These are phyloP conservation scores for Lactarius psammicola DNA, from an alignment of 768 basidiomycete species.

Conservation along the genomic window DNA sequence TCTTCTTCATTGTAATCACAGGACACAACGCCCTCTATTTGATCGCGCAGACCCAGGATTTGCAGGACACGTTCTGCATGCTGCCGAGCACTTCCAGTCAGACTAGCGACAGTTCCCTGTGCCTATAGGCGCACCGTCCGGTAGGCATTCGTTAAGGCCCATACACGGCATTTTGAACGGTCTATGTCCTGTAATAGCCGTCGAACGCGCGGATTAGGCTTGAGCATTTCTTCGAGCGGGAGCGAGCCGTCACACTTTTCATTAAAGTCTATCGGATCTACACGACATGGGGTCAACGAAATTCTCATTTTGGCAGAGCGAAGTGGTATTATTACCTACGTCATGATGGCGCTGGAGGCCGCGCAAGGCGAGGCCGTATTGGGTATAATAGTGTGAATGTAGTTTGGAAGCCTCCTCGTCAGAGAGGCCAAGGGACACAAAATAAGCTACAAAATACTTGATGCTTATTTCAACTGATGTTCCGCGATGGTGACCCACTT, in stretches of 20 bases:
- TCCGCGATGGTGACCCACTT: constrained; percentile 20
- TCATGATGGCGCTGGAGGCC: constrained; percentile 74
- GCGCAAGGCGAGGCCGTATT: constrained; percentile 81
- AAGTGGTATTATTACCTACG: constrained; percentile 50
- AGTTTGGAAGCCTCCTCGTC: constrained; percentile 67
- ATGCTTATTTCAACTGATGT: neutral
- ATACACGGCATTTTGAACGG: constrained; percentile 70
- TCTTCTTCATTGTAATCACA: constrained; percentile 69
- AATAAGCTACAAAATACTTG: constrained; percentile 54
- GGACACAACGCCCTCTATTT: constrained; percentile 70
- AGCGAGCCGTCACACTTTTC: constrained; percentile 78
- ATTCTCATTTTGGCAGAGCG: neutral
- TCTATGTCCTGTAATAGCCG: constrained; percentile 79
- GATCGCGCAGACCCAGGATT: constrained; percentile 70
- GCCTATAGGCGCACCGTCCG: constrained; percentile 47
- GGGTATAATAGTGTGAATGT: constrained; percentile 69
- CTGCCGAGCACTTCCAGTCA: constrained; percentile 39
- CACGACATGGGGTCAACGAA: constrained; percentile 19
- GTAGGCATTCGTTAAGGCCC: constrained; percentile 88
- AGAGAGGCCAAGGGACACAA: constrained; percentile 63
- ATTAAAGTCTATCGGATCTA: constrained; percentile 84
- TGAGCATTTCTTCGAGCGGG: constrained; percentile 77
- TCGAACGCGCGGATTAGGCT: constrained; percentile 57
- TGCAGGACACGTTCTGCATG: constrained; percentile 78
- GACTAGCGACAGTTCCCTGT: neutral